phyloP scores from a whole-genome alignment of 2,329 filamentous ascomycete genomes.

The Claviceps cyperi region DNA sequence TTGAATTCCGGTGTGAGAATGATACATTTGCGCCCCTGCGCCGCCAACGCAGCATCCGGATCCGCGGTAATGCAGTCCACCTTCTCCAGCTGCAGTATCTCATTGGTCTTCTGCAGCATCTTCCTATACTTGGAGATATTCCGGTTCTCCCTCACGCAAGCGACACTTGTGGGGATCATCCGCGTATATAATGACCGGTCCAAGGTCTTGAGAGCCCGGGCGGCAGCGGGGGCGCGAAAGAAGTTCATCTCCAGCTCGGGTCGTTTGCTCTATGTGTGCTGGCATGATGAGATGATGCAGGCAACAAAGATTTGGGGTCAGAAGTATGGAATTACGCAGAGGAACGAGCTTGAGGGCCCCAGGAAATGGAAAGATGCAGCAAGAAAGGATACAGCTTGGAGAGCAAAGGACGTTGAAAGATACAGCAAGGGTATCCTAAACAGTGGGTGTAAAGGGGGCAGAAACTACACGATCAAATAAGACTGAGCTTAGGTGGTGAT shows the following conservation, averaged over 20 bases:
- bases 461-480: no score
- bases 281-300: neutral
- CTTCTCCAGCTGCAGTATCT: constrained; percentile 51
- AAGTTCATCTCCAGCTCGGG: constrained; percentile 32
- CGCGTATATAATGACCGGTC: constrained; percentile 75
- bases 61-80: constrained; percentile 49
- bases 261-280: constrained; percentile 6
- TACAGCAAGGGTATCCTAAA: no score
- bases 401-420: neutral
- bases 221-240: constrained; percentile 61
- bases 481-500: neutral
- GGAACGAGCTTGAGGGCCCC: no score
- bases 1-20: constrained; percentile 44
- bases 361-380: no score
- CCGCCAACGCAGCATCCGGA: constrained; percentile 38
- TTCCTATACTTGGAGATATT: constrained; percentile 61
- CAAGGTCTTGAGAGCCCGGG: constrained; percentile 64
- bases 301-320: neutral
- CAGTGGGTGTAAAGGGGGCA: no score
- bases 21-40: constrained; percentile 45
- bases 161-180: constrained; percentile 62
- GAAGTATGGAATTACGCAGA: no score
- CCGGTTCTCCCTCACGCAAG: constrained; percentile 58
- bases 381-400: neutral
- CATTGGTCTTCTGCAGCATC: constrained; percentile 47